Evolutionary conservation across 306 rosid species (phyloP).

Genomic region (Crataegus laevigata): DNA sequence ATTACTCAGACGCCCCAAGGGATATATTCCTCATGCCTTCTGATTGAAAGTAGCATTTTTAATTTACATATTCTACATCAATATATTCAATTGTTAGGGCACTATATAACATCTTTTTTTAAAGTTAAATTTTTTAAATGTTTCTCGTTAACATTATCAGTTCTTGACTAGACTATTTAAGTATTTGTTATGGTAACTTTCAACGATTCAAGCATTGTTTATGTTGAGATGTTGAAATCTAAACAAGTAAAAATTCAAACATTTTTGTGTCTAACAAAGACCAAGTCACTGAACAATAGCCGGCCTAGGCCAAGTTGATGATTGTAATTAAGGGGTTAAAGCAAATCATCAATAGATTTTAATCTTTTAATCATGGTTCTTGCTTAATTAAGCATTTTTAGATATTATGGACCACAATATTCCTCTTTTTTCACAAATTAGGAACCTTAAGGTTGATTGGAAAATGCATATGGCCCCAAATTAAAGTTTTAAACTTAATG

Average conservation of each 20-base stretch:
- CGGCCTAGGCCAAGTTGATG: not conserved
- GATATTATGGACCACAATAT: not conserved
- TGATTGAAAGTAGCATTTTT: no score
- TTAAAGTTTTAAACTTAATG: not conserved
- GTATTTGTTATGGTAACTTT: no score
- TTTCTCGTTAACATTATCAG: no score
- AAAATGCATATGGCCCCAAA: not conserved
- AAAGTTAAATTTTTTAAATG: no score
- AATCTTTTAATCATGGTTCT: conserved; percentile 10
- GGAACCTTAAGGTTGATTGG: not conserved
- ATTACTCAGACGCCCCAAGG: no score
- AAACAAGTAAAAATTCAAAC: not conserved
- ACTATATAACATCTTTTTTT: no score
- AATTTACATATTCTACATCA: no score
- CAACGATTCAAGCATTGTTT: not conserved
- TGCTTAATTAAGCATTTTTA: not conserved
- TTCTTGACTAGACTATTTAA: no score
- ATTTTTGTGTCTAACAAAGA: not conserved
- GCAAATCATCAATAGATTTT: not conserved
- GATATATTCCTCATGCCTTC: no score
- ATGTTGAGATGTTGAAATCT: not conserved
- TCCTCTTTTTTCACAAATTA: not conserved
- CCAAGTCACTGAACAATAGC: not conserved
- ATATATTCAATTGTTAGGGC: no score
- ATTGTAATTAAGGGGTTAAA: not conserved